Evolutionary conservation across 2,329 filamentous ascomycete genomes (phyloP).

Genomic region (Fusarium sp.): DNA sequence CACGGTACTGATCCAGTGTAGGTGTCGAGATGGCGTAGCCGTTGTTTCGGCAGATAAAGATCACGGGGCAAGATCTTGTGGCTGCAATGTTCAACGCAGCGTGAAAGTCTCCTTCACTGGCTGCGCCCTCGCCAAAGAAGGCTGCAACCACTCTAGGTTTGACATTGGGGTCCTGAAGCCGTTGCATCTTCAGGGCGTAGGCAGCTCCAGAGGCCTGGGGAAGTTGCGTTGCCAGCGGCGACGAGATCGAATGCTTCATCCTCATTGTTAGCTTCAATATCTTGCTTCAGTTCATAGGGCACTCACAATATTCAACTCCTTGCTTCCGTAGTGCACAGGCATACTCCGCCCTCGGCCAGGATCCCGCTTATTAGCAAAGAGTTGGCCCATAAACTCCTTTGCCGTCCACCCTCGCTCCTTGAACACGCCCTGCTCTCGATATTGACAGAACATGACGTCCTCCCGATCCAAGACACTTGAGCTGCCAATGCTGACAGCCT

Average conservation of each 20-base stretch:
- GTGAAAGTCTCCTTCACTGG: slow-evolving; percentile 92
- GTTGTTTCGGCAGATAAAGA: slow-evolving; percentile 94
- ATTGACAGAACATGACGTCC: slow-evolving; percentile 94
- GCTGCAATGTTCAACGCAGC: slow-evolving; percentile 92
- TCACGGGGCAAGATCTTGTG: slow-evolving; percentile 85
- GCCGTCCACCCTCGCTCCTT: slow-evolving; percentile 88
- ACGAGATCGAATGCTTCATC: slow-evolving; percentile 80
- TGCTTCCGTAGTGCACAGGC: slow-evolving; percentile 95
- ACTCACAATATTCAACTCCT: slow-evolving; percentile 83
- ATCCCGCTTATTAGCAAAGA: slow-evolving; percentile 90
- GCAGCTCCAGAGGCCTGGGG: slow-evolving; percentile 89
- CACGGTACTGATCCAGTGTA: slow-evolving; percentile 89
- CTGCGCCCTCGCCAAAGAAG: slow-evolving; percentile 92
- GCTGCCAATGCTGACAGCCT: slow-evolving; percentile 91
- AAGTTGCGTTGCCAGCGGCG: slow-evolving; percentile 87
- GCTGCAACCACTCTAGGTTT: slow-evolving; percentile 79
- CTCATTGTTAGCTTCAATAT: slow-evolving; percentile 11
- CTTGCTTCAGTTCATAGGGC: no score
- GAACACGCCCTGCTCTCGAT: slow-evolving; percentile 93
- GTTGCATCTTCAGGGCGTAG: slow-evolving; percentile 87
- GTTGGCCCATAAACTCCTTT: slow-evolving; percentile 92
- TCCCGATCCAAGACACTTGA: slow-evolving; percentile 84
- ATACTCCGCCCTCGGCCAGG: slow-evolving; percentile 88
- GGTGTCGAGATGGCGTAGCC: slow-evolving; percentile 92
- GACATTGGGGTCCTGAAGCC: slow-evolving; percentile 75